These are phyloP conservation scores for Trichosporon sp. DNA, from an alignment of 1,284 basidiomycete genomes.

Conservation along the genomic window DNA sequence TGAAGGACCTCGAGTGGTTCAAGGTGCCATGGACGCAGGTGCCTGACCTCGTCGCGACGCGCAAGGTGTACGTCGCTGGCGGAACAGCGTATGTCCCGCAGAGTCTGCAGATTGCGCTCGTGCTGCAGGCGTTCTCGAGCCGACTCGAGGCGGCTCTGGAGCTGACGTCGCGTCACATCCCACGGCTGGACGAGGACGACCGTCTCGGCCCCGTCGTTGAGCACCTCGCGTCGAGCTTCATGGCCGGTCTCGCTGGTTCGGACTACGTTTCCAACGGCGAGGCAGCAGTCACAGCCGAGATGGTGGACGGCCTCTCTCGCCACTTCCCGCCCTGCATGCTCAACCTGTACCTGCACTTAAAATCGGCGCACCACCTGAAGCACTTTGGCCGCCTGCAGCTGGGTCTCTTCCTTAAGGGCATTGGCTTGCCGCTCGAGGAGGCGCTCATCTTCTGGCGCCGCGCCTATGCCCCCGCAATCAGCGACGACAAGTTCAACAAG, in stretches of 20 bases:
- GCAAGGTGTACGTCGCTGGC: constrained; percentile 75
- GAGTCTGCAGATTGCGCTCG: constrained; percentile 79
- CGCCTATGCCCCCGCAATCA: constrained; percentile 71
- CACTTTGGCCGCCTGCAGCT: constrained; percentile 92
- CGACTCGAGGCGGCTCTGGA: constrained; percentile 78
- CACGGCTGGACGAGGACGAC: constrained; percentile 93
- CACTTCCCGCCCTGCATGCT: constrained; percentile 98
- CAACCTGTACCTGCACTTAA: constrained; percentile 78
- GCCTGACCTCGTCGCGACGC: constrained; percentile 83
- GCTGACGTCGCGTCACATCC: constrained; percentile 84
- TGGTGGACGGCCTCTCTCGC: constrained; percentile 84
- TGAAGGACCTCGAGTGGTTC: constrained; percentile 50
- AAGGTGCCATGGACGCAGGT: constrained; percentile 79
- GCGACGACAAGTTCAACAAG: constrained; percentile 97
- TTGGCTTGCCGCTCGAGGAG: constrained; percentile 93
- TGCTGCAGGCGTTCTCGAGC: constrained; percentile 82
- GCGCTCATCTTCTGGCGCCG: constrained; percentile 92
- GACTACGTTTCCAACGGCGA: constrained; percentile 57
- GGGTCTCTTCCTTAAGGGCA: constrained; percentile 91
- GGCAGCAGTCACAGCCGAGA: constrained; percentile 78
- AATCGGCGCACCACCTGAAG: constrained; percentile 81
- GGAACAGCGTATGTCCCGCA: constrained; percentile 91
- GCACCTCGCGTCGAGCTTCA: constrained; percentile 91
- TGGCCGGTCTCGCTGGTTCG: constrained; percentile 71
- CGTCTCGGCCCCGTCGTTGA: constrained; percentile 87